Evolutionary conservation across 176 grass and related monocot genomes (phyloP).

Genomic region (Dendrocalamus sinicus): DNA sequence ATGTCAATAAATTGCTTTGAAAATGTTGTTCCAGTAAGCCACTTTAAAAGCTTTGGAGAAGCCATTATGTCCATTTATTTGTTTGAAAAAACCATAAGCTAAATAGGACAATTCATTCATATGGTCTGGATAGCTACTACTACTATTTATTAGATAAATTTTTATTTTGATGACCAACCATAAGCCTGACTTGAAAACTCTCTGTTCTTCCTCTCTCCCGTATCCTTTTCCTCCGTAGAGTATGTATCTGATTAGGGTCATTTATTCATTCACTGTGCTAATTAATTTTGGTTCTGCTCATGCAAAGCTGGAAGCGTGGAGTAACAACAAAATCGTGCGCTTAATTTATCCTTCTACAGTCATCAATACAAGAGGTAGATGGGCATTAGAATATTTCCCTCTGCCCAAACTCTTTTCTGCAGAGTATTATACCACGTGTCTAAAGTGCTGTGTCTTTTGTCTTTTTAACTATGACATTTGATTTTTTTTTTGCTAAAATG

Average conservation of each 20-base stretch:
- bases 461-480: too few species aligned
- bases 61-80: fast-evolving
- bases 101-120: too few species aligned
- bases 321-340: conserved; percentile 14
- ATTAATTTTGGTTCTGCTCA: conserved; percentile 6
- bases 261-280: neutral
- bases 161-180: conserved; percentile 8
- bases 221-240: conserved; percentile 3
- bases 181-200: neutral
- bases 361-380: neutral
- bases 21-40: too few species aligned
- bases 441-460: too few species aligned
- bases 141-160: neutral
- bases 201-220: neutral
- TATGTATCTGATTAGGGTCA: neutral
- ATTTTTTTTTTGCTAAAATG: too few species aligned
- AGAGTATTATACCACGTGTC: neutral
- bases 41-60: too few species aligned
- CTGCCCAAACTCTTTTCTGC: neutral
- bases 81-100: too few species aligned
- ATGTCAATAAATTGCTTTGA: too few species aligned
- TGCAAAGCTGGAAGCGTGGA: conserved; percentile 37
- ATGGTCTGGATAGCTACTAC: neutral
- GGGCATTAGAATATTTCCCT: neutral
- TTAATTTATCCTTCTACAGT: conserved; percentile 14